Base-by-base conservation (phyloP, 2,329 filamentous ascomycete genomes). In the Colletotrichum acutatum region DNA sequence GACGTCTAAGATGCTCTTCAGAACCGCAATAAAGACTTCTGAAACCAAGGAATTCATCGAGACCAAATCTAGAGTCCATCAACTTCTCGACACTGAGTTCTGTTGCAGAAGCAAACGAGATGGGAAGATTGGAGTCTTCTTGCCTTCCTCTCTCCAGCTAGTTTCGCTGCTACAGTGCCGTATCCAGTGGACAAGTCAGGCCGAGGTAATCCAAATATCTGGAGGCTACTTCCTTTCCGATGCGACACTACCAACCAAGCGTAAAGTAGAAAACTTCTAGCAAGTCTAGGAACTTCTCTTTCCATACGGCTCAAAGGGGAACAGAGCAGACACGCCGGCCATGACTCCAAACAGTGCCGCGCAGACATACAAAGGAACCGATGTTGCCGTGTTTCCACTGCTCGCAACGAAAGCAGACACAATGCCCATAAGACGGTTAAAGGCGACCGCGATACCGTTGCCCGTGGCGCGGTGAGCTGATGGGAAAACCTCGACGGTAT, bases 361-460 rank as follows among this genome's bases (percentile, higher is more conserved):
- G 75, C 91, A 94, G 22, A 94, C 86, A 75, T 90, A 94, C n/a
- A 94, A 87, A 0, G 92, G 92, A 1, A 89, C 90, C 0, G 88
- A 83, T 0, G 91, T 93, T 0, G 82, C 80, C 1, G 91, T 92
- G 77, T 92, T 82, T 0, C 90, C 89, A 37, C 85, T 86, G 0
- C 89, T 90, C 0, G 90, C 92, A 37, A 95, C 89, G 9, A 94
- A 87, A 0, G 92, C 92, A 11, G 89, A 91, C 66, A 94, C 76
- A 57, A 95, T 93, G 1, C 93, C 93, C 92, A 94, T 94, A 75
- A 94, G 79, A 2, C 93, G 86, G 76, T 95, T 95, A 74, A 89
- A 90, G 0, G 89, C 91, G 37, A 94, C 92, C 0, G 91, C 90
- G 56, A 95, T 88, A 1, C 92, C 93, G 77, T 94, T 95, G 12